A percentile compares a stretch with the other conserved stretches of the same genome.
Conservation (phyloP, 768 basidiomycete genomes). For the Leucocoprinus leucothites region DNA sequence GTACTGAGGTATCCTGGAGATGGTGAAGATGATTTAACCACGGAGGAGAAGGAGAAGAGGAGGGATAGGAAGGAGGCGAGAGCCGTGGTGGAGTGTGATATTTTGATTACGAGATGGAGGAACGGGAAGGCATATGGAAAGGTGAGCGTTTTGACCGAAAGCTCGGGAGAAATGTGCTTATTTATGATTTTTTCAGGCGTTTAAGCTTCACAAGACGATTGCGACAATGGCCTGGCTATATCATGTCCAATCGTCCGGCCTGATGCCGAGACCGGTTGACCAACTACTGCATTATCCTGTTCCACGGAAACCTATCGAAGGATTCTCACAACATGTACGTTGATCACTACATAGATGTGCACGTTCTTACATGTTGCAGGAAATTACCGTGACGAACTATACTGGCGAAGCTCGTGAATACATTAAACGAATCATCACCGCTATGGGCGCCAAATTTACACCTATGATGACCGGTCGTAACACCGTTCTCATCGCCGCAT, state of each 20-base stretch:
- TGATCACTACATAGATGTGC: too few species aligned
- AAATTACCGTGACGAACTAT: slow-evolving; percentile 86
- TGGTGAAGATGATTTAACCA: slow-evolving; percentile 17
- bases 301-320: slow-evolving; percentile 53
- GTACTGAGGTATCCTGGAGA: slow-evolving; percentile 26
- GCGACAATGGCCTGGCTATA: slow-evolving; percentile 85
- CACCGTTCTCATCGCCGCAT: slow-evolving; percentile 80
- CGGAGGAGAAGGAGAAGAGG: slow-evolving; percentile 18
- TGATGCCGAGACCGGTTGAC: slow-evolving; percentile 60
- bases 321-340: slow-evolving; percentile 62
- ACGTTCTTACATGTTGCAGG: slow-evolving; percentile 32
- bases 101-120: slow-evolving; percentile 70
- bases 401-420: slow-evolving; percentile 86
- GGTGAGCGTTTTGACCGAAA: slow-evolving; percentile 35
- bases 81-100: slow-evolving; percentile 53
- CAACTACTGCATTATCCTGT: slow-evolving; percentile 85
- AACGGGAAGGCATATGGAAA: slow-evolving; percentile 67
- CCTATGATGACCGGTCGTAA: slow-evolving; percentile 77
- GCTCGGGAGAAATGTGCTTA: background rate
- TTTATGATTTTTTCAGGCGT: slow-evolving; percentile 45
- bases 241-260: slow-evolving; percentile 64
- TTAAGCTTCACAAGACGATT: slow-evolving; percentile 53
- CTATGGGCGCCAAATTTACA: slow-evolving; percentile 79
- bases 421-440: slow-evolving; percentile 74
- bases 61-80: slow-evolving; percentile 33